Conservation (phyloP, 2,329 filamentous ascomycete genomes). For the Trichoderma asperellum region DNA sequence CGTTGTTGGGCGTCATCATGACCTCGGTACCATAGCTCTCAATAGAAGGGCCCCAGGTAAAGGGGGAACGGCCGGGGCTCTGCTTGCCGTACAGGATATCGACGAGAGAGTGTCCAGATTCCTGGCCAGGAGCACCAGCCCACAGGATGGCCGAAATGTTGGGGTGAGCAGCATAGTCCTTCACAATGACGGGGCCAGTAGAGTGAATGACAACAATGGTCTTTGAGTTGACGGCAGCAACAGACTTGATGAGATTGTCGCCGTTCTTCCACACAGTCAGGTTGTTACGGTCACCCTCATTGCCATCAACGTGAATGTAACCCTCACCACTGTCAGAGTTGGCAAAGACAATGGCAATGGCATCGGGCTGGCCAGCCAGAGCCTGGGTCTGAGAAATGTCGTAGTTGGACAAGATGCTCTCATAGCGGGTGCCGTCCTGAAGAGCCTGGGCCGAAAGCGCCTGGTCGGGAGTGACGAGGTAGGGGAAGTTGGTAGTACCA, state of each 20-base stretch:
- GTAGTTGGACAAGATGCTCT: conserved; percentile 70
- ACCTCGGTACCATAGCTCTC: conserved; percentile 71
- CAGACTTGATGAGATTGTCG: conserved; percentile 79
- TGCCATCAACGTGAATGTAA: conserved; percentile 80
- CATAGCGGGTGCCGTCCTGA: conserved; percentile 61
- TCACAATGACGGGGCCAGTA: conserved; percentile 75
- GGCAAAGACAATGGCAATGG: conserved; percentile 82
- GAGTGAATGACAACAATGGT: conserved; percentile 92
- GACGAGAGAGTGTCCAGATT: conserved; percentile 77
- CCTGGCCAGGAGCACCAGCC: conserved; percentile 80
- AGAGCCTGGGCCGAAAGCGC: conserved; percentile 68
- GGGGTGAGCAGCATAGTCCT: conserved; percentile 72
- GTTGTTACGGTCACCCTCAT: conserved; percentile 88
- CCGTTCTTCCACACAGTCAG: conserved; percentile 86
- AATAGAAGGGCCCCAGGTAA: conserved; percentile 73
- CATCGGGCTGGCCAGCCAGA: conserved; percentile 65
- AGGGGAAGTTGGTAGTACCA: conserved; percentile 74
- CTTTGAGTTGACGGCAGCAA: conserved; percentile 78
- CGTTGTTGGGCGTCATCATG: conserved; percentile 71
- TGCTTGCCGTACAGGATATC: conserved; percentile 83
- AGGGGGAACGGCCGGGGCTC: conserved; percentile 79
- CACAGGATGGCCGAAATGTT: conserved; percentile 86
- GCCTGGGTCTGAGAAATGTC: conserved; percentile 63
- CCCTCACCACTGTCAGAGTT: conserved; percentile 88
- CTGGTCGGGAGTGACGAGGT: conserved; percentile 73